A percentile compares a stretch with the other conserved stretches of the same genome.
Conservation (phyloP, 1,284 basidiomycete species). For the Hypsizygus ulmarius region DNA sequence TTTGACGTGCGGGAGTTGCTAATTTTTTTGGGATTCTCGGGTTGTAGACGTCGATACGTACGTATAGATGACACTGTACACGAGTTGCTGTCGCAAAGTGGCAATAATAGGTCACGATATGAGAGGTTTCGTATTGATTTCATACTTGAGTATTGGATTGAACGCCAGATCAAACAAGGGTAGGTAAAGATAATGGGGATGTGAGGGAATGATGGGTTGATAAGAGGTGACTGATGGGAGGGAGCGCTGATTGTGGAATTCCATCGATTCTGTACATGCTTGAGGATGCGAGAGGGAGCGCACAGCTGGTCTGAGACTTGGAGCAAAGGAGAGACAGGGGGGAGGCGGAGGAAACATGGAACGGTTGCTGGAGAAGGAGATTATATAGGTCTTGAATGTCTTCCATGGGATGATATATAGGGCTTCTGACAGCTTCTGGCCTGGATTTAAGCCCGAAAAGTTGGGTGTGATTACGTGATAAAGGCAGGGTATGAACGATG, state of each 20-base stretch:
- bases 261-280: background rate
- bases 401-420: background rate
- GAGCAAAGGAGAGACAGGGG: background rate
- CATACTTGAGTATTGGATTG: background rate
- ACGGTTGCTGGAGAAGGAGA: background rate
- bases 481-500: conserved; percentile 26
- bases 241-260: conserved; percentile 15
- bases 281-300: background rate
- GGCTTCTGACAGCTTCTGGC: background rate
- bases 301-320: conserved; percentile 4
- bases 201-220: conserved; percentile 24
- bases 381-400: too few species aligned
- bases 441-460: conserved; percentile 7
- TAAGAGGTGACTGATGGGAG: conserved; percentile 46
- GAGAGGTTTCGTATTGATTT: background rate
- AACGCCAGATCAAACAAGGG: conserved; percentile 15
- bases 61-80: conserved; percentile 8
- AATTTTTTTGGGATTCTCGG: background rate
- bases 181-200: conserved; percentile 11
- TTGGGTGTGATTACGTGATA: conserved; percentile 31
- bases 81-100: conserved; percentile 1
- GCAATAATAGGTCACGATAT: background rate
- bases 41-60: conserved; percentile 8
- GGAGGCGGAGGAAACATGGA: background rate
- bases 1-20: background rate